These are phyloP conservation scores for Gamsiella multidivaricata DNA, from an alignment of 192 early-diverging fungal genomes.

Conservation along the genomic window DNA sequence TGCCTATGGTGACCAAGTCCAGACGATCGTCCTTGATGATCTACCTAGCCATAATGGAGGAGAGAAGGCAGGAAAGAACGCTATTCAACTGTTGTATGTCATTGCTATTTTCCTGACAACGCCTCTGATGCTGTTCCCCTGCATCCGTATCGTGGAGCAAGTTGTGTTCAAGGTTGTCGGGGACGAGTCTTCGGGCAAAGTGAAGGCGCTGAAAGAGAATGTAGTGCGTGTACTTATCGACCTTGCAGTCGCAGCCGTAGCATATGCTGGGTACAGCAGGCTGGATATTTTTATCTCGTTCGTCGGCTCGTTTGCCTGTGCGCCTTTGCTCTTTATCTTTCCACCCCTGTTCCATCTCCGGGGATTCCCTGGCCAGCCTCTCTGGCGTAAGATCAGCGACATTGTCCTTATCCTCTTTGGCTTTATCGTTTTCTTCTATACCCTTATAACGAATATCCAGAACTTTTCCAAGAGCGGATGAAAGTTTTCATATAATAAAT, in stretches of 20 bases:
- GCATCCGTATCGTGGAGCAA: conserved; percentile 89
- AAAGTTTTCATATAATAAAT: neutral
- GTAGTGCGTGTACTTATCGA: conserved; percentile 75
- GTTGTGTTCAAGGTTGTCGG: conserved; percentile 68
- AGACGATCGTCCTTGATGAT: conserved; percentile 86
- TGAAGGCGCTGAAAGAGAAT: conserved; percentile 84
- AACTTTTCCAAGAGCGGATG: conserved; percentile 12
- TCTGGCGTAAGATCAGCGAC: conserved; percentile 63
- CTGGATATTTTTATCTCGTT: conserved; percentile 91
- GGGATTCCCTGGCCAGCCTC: conserved; percentile 60
- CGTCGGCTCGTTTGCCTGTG: conserved; percentile 85
- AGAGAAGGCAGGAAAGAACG: conserved; percentile 65
- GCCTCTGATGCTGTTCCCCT: conserved; percentile 87
- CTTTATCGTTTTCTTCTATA: conserved; percentile 65
- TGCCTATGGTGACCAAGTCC: conserved; percentile 82
- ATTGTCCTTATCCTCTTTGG: conserved; percentile 74
- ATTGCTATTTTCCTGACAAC: conserved; percentile 91
- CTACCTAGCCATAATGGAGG: conserved; percentile 64
- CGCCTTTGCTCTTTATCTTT: conserved; percentile 85
- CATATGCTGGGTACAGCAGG: conserved; percentile 79
- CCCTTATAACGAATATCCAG: conserved; percentile 72
- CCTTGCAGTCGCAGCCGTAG: conserved; percentile 69
- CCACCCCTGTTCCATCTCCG: conserved; percentile 85
- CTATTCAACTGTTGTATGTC: conserved; percentile 86
- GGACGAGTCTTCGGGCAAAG: conserved; percentile 56